phyloP scores from a whole-genome alignment of 768 basidiomycete genomes.

The Neoboletus brunneissimus region DNA sequence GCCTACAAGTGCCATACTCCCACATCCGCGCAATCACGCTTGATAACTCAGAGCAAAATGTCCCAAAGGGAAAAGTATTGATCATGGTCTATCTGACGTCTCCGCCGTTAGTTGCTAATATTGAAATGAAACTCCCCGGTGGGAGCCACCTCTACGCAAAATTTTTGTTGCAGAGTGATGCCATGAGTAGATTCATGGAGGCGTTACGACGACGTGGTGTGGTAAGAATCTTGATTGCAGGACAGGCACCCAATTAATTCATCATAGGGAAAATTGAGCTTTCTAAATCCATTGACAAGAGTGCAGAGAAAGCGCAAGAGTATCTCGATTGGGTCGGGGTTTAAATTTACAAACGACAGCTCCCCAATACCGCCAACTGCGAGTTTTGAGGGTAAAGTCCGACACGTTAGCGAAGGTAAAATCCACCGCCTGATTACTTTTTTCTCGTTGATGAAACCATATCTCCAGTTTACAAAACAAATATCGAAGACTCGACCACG shows the following conservation, averaged over 20 bases:
- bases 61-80: conserved; percentile 14
- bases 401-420: conserved; percentile 30
- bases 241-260: conserved; percentile 1
- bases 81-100: conserved; percentile 34
- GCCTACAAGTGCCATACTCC: conserved; percentile 45
- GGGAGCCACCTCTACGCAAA: conserved; percentile 28
- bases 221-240: conserved; percentile 33
- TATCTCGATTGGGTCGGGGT: conserved; percentile 28
- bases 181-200: conserved; percentile 39
- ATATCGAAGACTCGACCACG: conserved; percentile 15
- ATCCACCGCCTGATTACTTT: neutral
- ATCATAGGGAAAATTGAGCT: conserved; percentile 29
- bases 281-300: conserved; percentile 20
- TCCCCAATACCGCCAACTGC: conserved; percentile 22
- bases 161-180: conserved; percentile 38
- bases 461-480: conserved; percentile 29
- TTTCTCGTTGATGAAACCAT: neutral
- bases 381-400: conserved; percentile 34
- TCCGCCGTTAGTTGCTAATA: conserved; percentile 40
- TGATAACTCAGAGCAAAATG: conserved; percentile 21
- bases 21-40: conserved; percentile 27
- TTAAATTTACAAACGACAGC: conserved; percentile 22
- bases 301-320: conserved; percentile 15
- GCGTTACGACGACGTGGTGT: conserved; percentile 45
- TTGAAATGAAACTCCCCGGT: conserved; percentile 19